These are phyloP conservation scores for Fusarium pseudocircinatum DNA, from an alignment of 2,329 filamentous ascomycete species.

Conservation along the genomic window DNA sequence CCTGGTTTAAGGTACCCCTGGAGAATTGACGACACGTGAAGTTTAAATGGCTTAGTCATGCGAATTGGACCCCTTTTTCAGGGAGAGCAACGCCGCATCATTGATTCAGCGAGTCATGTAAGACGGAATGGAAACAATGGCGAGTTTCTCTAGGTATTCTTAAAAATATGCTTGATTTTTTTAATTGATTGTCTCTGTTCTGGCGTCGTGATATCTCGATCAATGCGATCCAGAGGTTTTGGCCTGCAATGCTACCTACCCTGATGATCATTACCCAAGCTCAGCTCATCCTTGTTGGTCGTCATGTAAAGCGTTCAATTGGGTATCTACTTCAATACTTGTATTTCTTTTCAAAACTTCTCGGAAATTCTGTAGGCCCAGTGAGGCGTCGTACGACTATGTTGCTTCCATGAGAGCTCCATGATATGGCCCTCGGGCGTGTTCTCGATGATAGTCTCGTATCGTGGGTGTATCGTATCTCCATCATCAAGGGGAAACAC, in stretches of 20 bases:
- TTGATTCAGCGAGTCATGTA: neutral
- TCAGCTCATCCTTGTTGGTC: neutral
- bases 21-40: slow-evolving; percentile 29
- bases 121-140: neutral
- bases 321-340: no score
- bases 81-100: neutral
- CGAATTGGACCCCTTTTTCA: slow-evolving; percentile 17
- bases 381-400: neutral
- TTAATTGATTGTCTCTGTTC: no score
- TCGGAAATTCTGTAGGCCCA: neutral
- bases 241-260: neutral
- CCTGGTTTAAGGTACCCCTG: slow-evolving; percentile 3
- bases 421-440: neutral
- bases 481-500: neutral
- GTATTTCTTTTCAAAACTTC: neutral
- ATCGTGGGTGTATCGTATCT: neutral
- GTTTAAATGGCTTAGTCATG: slow-evolving; percentile 35
- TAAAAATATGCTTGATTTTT: neutral
- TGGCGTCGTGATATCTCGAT: neutral
- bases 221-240: neutral
- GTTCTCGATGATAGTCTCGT: no score
- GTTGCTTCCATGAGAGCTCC: neutral
- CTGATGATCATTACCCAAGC: slow-evolving; percentile 2
- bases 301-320: neutral
- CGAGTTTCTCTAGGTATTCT: neutral